Percentiles rank a stretch among this genome's conserved stretches.
phyloP scores from a whole-genome alignment of 208 protist genomes.

The Vickermania spadyakhi region DNA sequence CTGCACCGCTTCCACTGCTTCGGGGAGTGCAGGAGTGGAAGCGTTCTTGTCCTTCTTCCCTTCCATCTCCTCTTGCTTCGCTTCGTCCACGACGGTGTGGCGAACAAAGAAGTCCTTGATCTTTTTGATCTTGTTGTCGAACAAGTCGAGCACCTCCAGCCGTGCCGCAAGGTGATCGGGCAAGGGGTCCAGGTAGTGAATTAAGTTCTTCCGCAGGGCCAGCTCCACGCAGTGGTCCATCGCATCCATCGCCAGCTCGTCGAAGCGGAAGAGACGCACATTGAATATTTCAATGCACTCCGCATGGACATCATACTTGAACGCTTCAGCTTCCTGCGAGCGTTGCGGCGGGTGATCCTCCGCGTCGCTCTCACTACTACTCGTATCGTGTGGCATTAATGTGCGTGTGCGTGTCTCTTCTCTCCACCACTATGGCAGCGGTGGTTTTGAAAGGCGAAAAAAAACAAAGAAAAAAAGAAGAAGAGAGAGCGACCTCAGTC shows the following conservation, averaged over 20 bases:
- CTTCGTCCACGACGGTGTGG: conserved; percentile 15
- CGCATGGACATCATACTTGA: neutral
- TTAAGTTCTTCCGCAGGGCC: conserved; percentile 84
- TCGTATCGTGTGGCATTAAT: no score
- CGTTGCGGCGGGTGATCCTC: no score
- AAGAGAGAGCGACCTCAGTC: no score
- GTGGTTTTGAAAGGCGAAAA: no score
- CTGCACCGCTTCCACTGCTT: neutral
- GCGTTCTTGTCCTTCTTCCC: neutral
- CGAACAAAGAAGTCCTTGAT: conserved; percentile 70
- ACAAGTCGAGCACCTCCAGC: conserved; percentile 79
- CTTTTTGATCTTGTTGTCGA: conserved; percentile 89
- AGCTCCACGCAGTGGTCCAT: conserved; percentile 55
- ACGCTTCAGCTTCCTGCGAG: no score
- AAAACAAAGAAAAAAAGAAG: no score
- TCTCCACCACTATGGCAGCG: no score
- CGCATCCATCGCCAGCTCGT: conserved; percentile 61
- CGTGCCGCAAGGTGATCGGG: conserved; percentile 47
- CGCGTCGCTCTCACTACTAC: no score
- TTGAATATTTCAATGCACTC: conserved; percentile 70
- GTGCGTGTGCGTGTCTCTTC: no score
- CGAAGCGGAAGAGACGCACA: conserved; percentile 80
- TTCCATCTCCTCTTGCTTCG: neutral
- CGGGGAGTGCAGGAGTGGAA: no score
- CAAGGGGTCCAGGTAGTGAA: conserved; percentile 71